These are phyloP conservation scores for Colletotrichum higginsianum DNA, from an alignment of 2,329 filamentous ascomycete genomes.

Conservation along the genomic window DNA sequence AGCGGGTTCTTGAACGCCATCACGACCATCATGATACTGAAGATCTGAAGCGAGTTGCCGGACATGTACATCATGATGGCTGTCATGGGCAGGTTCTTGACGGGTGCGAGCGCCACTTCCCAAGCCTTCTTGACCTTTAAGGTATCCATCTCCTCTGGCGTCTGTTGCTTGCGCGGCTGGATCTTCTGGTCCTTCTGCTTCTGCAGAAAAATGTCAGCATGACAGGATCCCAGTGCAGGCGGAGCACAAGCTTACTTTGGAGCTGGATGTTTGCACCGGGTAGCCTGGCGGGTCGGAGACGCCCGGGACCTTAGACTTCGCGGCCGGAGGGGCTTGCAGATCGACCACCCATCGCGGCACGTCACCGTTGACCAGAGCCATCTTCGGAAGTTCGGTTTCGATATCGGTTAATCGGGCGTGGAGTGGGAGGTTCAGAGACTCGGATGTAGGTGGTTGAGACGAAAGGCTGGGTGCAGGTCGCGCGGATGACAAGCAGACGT, in stretches of 20 bases:
- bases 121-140: conserved; percentile 99
- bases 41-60: conserved; percentile 97
- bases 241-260: conserved; percentile 65
- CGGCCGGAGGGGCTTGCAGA: conserved; percentile 78
- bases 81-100: conserved; percentile 97
- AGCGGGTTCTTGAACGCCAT: conserved; percentile 99
- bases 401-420: not conserved
- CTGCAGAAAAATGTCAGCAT: conserved; percentile 48
- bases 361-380: conserved; percentile 47
- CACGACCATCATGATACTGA: conserved; percentile 99
- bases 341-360: conserved; percentile 87
- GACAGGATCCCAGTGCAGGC: not conserved
- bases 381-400: conserved; percentile 1
- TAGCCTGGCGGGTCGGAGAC: conserved; percentile 92
- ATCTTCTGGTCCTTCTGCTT: conserved; percentile 66
- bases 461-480: conserved; percentile 3
- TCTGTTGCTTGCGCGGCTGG: conserved; percentile 75
- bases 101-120: conserved; percentile 94
- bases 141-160: conserved; percentile 90
- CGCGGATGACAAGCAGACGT: conserved; percentile 25
- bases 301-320: conserved; percentile 75
- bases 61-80: conserved; percentile 99
- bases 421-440: not conserved
- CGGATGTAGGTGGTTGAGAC: conserved; percentile 13
- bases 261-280: conserved; percentile 67